Evolutionary conservation across 768 basidiomycete genomes (phyloP).

Genomic region (Auricularia auricula-judae): DNA sequence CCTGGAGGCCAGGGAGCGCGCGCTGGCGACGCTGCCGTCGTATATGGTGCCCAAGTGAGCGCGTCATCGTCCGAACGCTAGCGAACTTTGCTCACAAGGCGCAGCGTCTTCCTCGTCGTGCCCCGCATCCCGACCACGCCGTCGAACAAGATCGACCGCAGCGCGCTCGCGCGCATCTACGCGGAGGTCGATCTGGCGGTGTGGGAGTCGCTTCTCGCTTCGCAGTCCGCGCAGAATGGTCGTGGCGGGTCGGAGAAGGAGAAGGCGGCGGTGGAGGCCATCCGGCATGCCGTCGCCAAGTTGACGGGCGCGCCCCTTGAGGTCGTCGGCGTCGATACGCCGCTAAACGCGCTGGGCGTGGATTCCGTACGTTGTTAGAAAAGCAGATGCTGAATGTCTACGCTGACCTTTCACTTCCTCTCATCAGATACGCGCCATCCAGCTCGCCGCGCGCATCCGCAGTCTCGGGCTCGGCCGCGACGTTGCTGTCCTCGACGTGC

Average conservation of each 20-base stretch:
- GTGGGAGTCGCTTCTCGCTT: neutral
- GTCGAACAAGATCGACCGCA: conserved; percentile 1
- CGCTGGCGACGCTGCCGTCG: neutral
- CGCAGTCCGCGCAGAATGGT: neutral
- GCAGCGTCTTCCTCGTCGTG: neutral
- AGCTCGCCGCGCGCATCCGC: neutral
- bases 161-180: neutral
- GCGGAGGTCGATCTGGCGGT: neutral
- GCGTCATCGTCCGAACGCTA: neutral
- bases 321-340: neutral
- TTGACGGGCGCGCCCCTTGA: neutral
- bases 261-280: neutral
- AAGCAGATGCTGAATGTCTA: neutral
- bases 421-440: neutral
- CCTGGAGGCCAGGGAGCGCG: neutral
- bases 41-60: neutral
- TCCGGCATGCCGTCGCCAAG: neutral
- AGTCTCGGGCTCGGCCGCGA: neutral
- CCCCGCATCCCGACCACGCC: neutral
- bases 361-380: neutral
- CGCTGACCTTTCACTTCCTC: neutral
- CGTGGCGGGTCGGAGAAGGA: neutral
- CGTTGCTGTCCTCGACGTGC: neutral
- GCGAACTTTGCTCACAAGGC: neutral
- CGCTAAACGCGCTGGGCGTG: neutral